These are phyloP conservation scores for Yamadazyma aaseri DNA, from an alignment of 1,139 yeast genomes.

Conservation along the genomic window DNA sequence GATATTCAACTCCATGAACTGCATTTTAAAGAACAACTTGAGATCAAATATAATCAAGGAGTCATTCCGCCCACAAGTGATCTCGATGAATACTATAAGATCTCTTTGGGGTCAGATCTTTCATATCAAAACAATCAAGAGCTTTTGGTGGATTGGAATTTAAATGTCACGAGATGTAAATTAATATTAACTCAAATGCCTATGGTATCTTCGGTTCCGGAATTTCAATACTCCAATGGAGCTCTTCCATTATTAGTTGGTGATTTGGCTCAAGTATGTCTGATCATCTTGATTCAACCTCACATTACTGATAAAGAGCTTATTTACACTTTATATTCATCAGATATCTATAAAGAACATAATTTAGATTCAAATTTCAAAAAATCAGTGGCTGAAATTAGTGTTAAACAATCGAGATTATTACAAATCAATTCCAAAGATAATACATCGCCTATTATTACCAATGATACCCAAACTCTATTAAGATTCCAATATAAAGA, in stretches of 20 bases:
- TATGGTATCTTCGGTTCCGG: constrained; percentile 37
- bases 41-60: constrained; percentile 6
- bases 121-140: constrained; percentile 43
- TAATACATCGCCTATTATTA: constrained; percentile 25
- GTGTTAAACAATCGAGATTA: constrained; percentile 49
- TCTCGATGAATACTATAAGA: constrained; percentile 33
- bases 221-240: constrained; percentile 31
- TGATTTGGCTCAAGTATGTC: constrained; percentile 42
- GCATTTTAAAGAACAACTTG: constrained; percentile 23
- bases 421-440: constrained; percentile 37
- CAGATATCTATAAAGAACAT: constrained; percentile 49
- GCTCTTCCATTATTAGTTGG: constrained; percentile 45
- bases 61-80: constrained; percentile 11
- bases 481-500: constrained; percentile 42
- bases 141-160: constrained; percentile 46
- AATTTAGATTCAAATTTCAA: constrained; percentile 44
- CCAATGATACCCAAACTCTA: constrained; percentile 25
- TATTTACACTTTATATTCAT: constrained; percentile 38
- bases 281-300: constrained; percentile 41
- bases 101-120: constrained; percentile 42
- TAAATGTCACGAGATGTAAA: constrained; percentile 47
- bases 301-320: constrained; percentile 45
- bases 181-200: constrained; percentile 41
- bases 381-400: constrained; percentile 50
- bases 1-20: constrained; percentile 44